Conservation (phyloP, 768 basidiomycete genomes). For the Mycena venus region DNA sequence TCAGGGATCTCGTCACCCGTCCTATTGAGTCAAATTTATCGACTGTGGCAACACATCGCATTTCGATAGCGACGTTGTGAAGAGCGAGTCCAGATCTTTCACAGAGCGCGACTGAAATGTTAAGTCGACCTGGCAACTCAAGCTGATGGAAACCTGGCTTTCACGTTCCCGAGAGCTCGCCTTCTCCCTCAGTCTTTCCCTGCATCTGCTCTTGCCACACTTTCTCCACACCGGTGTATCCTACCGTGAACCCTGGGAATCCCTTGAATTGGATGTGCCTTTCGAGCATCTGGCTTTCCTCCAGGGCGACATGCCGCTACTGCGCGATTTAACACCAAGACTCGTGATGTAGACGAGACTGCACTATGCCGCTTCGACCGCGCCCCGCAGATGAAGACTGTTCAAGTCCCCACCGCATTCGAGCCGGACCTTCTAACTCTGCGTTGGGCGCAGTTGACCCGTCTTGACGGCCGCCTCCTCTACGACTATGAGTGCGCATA, state of each 20-base stretch:
- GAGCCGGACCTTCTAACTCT: not conserved
- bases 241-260: not conserved
- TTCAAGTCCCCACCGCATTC: not conserved
- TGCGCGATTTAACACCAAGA: not conserved
- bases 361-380: not conserved
- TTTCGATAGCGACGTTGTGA: slow-evolving; percentile 11
- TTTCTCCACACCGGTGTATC: not conserved
- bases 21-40: not conserved
- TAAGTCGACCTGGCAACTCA: too few relatives aligned
- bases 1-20: not conserved
- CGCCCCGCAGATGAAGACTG: not conserved
- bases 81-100: not conserved
- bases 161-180: not conserved
- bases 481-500: not conserved
- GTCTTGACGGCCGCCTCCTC: not conserved
- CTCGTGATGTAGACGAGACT: too few relatives aligned
- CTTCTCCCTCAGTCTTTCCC: not conserved
- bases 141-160: not conserved
- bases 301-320: not conserved
- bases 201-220: not conserved
- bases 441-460: not conserved
- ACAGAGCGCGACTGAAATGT: not conserved
- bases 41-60: not conserved
- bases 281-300: not conserved
- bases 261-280: not conserved